These are phyloP conservation scores for Echeveria elegans DNA, from an alignment of 164 flowering plant genomes.

Conservation along the genomic window DNA sequence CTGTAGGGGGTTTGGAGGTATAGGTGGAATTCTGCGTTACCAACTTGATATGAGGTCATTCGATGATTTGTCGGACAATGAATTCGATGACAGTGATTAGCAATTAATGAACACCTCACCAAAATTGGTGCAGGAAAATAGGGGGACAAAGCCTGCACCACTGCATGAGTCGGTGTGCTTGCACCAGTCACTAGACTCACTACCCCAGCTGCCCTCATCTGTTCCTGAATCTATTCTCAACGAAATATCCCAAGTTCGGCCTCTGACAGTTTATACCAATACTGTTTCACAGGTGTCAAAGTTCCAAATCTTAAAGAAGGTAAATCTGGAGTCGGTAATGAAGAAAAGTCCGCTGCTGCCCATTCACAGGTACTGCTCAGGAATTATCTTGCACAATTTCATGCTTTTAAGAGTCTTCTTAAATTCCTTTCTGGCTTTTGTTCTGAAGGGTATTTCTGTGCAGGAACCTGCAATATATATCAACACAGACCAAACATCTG, in stretches of 20 bases:
- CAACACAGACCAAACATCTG: too few species aligned
- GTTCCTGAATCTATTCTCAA: neutral
- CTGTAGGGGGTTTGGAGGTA: conserved; percentile 13
- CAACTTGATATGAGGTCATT: conserved; percentile 13
- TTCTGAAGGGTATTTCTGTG: too few species aligned
- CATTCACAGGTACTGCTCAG: too few species aligned
- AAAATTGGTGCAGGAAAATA: conserved; percentile 8
- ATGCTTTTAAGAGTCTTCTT: too few species aligned
- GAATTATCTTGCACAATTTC: too few species aligned
- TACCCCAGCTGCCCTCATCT: neutral
- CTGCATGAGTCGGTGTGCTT: neutral
- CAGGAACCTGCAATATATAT: too few species aligned
- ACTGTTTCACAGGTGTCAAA: neutral
- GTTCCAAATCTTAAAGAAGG: too few species aligned
- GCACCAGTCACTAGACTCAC: neutral
- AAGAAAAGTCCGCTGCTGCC: too few species aligned
- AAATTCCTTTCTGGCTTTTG: too few species aligned
- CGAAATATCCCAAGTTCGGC: neutral
- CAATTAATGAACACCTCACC: conserved; percentile 8
- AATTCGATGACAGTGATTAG: conserved; percentile 10
- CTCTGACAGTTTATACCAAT: neutral
- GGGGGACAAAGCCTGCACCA: conserved; percentile 12
- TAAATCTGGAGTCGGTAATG: too few species aligned
- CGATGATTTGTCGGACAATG: conserved; percentile 12
- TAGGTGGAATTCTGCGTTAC: conserved; percentile 12